Evolutionary conservation across 441 rosid genomes (phyloP).

Genomic region (Erodium moschatum): DNA sequence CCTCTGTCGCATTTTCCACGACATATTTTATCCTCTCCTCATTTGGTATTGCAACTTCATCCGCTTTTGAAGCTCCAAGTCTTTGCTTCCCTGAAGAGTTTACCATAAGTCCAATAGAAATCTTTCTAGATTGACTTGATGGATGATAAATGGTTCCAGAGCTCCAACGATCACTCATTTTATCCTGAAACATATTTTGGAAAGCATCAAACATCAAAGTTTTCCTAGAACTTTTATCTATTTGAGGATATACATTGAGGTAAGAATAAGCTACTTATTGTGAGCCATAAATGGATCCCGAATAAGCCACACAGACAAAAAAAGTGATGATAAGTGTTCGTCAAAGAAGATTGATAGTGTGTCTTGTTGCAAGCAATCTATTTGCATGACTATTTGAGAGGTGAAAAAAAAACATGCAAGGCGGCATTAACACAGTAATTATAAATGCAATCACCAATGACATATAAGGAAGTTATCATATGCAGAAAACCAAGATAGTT

Average conservation of each 20-base stretch:
- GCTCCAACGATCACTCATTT: conserved; percentile 44
- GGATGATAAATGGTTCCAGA: conserved; percentile 44
- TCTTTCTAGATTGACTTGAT: conserved; percentile 66
- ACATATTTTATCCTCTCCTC: conserved; percentile 23
- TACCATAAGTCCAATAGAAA: conserved; percentile 59
- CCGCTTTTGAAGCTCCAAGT: background rate
- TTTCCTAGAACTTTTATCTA: background rate
- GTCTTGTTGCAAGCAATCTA: background rate
- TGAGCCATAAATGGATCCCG: background rate
- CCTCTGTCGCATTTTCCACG: conserved; percentile 25
- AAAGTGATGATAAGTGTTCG: background rate
- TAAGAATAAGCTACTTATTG: background rate
- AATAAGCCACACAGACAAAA: background rate
- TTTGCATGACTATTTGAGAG: background rate
- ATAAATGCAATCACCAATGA: background rate
- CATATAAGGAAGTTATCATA: background rate
- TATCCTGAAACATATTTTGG: conserved; percentile 37
- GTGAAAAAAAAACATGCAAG: background rate
- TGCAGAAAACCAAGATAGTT: background rate
- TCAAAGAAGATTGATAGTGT: background rate
- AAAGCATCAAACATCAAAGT: conserved; percentile 6
- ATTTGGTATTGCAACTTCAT: conserved; percentile 6
- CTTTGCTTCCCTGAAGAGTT: conserved; percentile 30
- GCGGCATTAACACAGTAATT: background rate
- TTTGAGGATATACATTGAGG: background rate